Evolutionary conservation across 2,329 filamentous ascomycete species (phyloP).

Genomic region (Graphilbum sp.): DNA sequence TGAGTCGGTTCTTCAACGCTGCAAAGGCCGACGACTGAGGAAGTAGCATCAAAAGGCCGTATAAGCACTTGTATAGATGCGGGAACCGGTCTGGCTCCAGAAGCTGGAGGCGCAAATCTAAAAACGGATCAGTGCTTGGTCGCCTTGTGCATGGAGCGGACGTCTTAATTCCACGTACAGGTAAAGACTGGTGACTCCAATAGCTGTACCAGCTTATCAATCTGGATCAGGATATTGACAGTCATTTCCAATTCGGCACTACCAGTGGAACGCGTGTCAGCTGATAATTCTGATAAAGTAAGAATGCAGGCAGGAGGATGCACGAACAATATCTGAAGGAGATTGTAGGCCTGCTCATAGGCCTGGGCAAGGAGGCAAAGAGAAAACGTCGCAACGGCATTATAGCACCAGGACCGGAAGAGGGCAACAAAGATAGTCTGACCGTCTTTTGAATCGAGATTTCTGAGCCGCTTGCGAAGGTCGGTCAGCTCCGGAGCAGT

Average conservation of each 20-base stretch:
- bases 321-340: conserved; percentile 82
- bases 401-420: conserved; percentile 96
- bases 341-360: conserved; percentile 93
- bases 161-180: conserved; percentile 41
- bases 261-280: background rate
- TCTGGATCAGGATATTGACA: conserved; percentile 95
- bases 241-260: conserved; percentile 97
- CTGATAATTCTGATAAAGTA: too few species aligned
- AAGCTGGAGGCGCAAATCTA: conserved; percentile 84
- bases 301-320: background rate
- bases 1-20: conserved; percentile 86
- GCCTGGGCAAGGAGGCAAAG: conserved; percentile 89
- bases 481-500: conserved; percentile 90
- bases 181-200: conserved; percentile 97
- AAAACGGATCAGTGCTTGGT: background rate
- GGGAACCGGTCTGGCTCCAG: conserved; percentile 91
- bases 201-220: conserved; percentile 93
- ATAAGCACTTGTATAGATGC: conserved; percentile 93
- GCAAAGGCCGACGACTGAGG: conserved; percentile 96
- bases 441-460: conserved; percentile 82
- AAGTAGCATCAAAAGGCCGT: conserved; percentile 93
- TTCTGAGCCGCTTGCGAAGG: conserved; percentile 74
- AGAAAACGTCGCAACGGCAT: conserved; percentile 93
- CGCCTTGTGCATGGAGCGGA: too few species aligned
- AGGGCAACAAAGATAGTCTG: conserved; percentile 90